Evolutionary conservation across 106 monocot species (phyloP).

Genomic region (Narthecium ossifragum): DNA sequence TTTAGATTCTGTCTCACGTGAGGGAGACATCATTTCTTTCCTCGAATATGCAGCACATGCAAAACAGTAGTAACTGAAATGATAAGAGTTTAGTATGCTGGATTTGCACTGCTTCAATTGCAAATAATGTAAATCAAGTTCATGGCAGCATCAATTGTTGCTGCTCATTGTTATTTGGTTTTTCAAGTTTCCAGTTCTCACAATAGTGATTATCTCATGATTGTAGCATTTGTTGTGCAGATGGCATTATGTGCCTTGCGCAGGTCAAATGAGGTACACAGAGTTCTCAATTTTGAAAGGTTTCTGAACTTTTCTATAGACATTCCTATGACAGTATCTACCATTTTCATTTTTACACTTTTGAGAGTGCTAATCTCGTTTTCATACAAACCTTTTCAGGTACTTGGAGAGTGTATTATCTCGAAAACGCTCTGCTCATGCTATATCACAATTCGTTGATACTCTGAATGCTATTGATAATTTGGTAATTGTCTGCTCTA

Average conservation of each 20-base stretch:
- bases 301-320: constrained; percentile 14
- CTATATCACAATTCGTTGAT: constrained; percentile 31
- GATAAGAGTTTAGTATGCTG: no score
- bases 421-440: constrained; percentile 28
- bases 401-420: constrained; percentile 53
- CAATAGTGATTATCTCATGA: no score
- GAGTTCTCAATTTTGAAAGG: constrained; percentile 79
- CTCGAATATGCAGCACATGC: no score
- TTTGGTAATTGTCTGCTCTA: constrained; percentile 39
- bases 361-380: neutral
- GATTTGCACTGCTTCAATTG: no score
- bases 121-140: no score
- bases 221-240: constrained; percentile 41
- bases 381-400: constrained; percentile 27
- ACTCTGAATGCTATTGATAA: constrained; percentile 45
- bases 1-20: no score
- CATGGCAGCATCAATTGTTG: no score
- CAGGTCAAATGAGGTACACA: constrained; percentile 60
- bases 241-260: constrained; percentile 73
- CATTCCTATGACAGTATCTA: neutral
- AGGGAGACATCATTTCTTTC: no score
- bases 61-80: no score
- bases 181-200: no score
- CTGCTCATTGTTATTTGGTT: no score
- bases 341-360: neutral